Evolutionary conservation across 306 rosid genomes (phyloP), one percentile per base, ranked within the genome.

Genomic region (Cercis canadensis): DNA sequence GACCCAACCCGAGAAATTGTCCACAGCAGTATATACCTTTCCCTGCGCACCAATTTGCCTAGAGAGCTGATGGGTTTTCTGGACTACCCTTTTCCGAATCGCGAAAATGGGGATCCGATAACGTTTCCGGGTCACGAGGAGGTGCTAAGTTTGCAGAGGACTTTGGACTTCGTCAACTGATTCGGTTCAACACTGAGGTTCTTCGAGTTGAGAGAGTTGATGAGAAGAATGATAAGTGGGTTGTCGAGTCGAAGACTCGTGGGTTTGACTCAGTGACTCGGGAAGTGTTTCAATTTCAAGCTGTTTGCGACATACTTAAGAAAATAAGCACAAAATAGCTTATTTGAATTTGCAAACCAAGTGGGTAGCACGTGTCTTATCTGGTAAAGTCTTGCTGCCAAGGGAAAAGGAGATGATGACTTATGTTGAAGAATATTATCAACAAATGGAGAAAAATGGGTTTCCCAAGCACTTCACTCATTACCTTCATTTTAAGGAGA

Each of bases 361-460:
- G 36, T 80, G 81, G 81, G 57, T 80, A 3, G 81, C 84, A 52
- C 65, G 61, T 44, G 75, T 80, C 59, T 66, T 80, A 44, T 80
- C 84, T 4, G 75, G 84, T 10, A 70, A 80, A 21, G 37, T 70
- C 34, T 4, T 17, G 0, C 34, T 75, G 31, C 81, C 84, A 7
- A 34, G 56, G 3, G 72, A 80, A 45, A 45, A 75, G n/a, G 84
- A 70, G 44, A 80, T 80, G 81, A 59, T 59, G 67, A 29, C 57
- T n/a, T 59, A 31, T 51, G 49, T 80, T 59, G 40, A 71, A 65
- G 54, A 80, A 0, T 45, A 58, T 8, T 80, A 75, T 53, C 70
- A 58, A 53, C 47, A 16, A 49, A 58, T 80, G 71, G 67, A 80
- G 17, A 33, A 70, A 58, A 71, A 65, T 36, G 81, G 72, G 9